phyloP scores from a whole-genome alignment of 176 grass and related monocot genomes.

The Sorghum bicolor region DNA sequence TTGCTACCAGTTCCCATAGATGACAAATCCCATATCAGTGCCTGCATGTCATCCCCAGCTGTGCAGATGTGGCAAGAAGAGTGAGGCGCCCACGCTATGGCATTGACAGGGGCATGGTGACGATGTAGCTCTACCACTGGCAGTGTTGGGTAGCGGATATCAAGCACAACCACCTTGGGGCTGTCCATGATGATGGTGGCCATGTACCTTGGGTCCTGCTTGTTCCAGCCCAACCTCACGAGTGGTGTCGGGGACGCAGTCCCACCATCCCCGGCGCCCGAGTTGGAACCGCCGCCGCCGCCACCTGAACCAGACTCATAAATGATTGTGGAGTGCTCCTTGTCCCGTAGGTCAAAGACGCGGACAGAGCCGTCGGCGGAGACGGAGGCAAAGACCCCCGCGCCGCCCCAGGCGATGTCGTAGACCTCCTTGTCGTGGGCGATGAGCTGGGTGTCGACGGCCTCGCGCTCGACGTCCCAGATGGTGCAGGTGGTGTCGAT shows the following conservation, averaged over 20 bases:
- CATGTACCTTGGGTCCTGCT: slow-evolving; percentile 99
- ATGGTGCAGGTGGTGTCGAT: slow-evolving; percentile 97
- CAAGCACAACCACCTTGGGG: slow-evolving; percentile 94
- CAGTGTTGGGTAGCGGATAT: slow-evolving; percentile 91
- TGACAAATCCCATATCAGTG: slow-evolving; percentile 94
- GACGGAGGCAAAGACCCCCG: slow-evolving; percentile 88
- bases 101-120: slow-evolving; percentile 88
- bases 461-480: slow-evolving; percentile 95
- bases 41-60: slow-evolving; percentile 85
- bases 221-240: slow-evolving; percentile 93
- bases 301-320: slow-evolving; percentile 69
- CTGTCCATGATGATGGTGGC: slow-evolving; percentile 99
- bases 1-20: slow-evolving; percentile 72
- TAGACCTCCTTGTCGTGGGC: slow-evolving; percentile 99
- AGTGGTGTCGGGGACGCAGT: slow-evolving; percentile 60
- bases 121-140: slow-evolving; percentile 94
- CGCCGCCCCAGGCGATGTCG: slow-evolving; percentile 97
- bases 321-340: slow-evolving; percentile 98
- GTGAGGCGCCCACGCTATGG: slow-evolving; percentile 93
- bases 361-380: slow-evolving; percentile 90
- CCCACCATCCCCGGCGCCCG: slow-evolving; percentile 28
- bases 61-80: slow-evolving; percentile 95
- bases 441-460: slow-evolving; percentile 94
- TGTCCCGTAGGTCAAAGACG: slow-evolving; percentile 96
- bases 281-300: slow-evolving; percentile 41